Base-by-base conservation (phyloP, 768 basidiomycete species). In the Suillus luteus region DNA sequence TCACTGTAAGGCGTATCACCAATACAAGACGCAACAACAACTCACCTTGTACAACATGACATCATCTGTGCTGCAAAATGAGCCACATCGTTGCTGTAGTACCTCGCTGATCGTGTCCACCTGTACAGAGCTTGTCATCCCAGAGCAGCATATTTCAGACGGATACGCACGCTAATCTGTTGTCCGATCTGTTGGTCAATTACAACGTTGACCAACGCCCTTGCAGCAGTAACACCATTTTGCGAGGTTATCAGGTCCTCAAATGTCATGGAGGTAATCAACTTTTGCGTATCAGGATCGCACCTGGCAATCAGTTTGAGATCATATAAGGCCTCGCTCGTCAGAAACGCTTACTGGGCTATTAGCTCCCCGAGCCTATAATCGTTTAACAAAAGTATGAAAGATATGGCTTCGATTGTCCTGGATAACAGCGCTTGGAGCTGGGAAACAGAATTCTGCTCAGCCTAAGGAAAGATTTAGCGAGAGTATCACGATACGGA, bases 181-280 rank as follows among this genome's bases (percentile, higher is more conserved):
- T 96, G 94, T 24, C 93, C 93, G 68, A 99, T 99, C 74, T 99
- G 97, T 72, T 96, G 95, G 75, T 99, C 93, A 68, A 99, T 99
- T 68, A 99, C 86, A 38, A 96, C 89, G 66, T 96, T 99, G 12
- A 99, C 96, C 46, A 99, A 78, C 14, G 89, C 89, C 67, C 93
- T 85, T 10, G 97, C 96, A 27, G 90, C 86, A n/a, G 88, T 89
- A 68, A 95, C 86, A 44, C 97, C 97, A 69, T 88, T 85, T 71
- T 90, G 86, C 43, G 87, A 86, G 22, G 93, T 95, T 65, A 99
- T 86, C 41, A 99, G 81, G 37, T 90, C 91, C 72, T 95, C 90
- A 69, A 92, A 98, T 19, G 92, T 93, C 73, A 96, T 79, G 2
- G 81, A 79, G 33, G 79, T 78, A 55, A 96, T 83, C 5, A 88